Base-by-base conservation (phyloP, 164 flowering plant genomes). In the Annona squamosa region DNA sequence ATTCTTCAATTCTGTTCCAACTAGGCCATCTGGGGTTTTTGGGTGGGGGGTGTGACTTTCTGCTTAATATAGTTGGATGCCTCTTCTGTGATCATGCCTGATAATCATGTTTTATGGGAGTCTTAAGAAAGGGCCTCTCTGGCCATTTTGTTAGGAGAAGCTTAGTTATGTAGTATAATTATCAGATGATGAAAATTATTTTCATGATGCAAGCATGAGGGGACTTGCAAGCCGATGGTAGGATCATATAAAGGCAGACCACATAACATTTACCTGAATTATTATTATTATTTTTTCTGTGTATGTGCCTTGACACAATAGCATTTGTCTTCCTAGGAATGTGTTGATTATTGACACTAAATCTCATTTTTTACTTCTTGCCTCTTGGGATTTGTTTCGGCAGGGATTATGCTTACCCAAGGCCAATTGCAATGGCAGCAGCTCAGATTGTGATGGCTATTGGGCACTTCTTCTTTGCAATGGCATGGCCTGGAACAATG, bases 401-500 rank as follows among this genome's bases (percentile, higher is more conserved):
- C 81, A 95, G 98, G 83, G 92, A 95, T 63, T 75, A 87, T 75
- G 93, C 97, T 70, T 93, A 90, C 78, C 99, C 98, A 66, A 88
- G 99, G 76, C 94, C 90, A 17, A 80, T 83, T 26, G 90, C 94
- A 65, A 82, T 96, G 87, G 97, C 97, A 42, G 86, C 76, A 6
- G 92, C 92, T 5, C 99, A 93, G 81, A 73, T 73, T 46, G 42
- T 93, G n/a, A 89, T 93, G 98, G 87, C 91, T 2, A 9, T 93
- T 64, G 99, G 99, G 2, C 97, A 90, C 74, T 67, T 93, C 65
- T 86, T 86, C 85, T 77, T 89, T 45, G 97, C 90, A 4, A 85
- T 90, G 88, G 99, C 91, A 7, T 90, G 92, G 98, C 93, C 98
- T 4, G 99, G 98, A 44, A 88, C 87, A 42, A 90, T 96, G 92